Conservation (phyloP, 2,329 filamentous ascomycete species). For the Raffaelea arxii region DNA sequence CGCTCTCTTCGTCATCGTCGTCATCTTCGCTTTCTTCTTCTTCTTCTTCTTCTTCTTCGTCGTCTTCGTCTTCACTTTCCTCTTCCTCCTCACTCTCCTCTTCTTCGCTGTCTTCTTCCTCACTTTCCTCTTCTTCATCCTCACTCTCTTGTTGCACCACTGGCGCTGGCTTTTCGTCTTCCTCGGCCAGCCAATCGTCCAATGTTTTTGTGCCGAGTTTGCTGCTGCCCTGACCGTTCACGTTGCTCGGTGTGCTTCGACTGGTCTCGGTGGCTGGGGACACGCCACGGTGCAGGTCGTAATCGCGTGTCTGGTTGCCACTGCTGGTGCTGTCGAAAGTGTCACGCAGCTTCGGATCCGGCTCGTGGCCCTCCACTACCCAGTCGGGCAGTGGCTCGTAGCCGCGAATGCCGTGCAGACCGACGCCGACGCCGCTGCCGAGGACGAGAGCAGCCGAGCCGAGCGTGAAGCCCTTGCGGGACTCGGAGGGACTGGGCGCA, state of each 20-base stretch:
- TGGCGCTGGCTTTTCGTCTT: constrained; percentile 42
- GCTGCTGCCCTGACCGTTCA: constrained; percentile 45
- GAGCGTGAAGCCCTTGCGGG: constrained; percentile 64
- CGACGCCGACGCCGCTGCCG: constrained; percentile 37
- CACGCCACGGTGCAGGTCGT: too few relatives aligned
- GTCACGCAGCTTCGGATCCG: constrained; percentile 63
- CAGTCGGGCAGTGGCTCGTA: constrained; percentile 76
- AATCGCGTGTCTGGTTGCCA: constrained; percentile 27
- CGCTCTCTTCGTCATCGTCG: constrained; percentile 35
- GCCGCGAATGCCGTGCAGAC: constrained; percentile 63
- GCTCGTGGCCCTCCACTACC: constrained; percentile 73
- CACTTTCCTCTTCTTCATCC: constrained; percentile 40
- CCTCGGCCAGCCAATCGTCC: constrained; percentile 85
- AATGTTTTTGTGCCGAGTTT: constrained; percentile 62
- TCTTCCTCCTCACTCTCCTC: constrained; percentile 40
- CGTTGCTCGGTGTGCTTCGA: too few relatives aligned
- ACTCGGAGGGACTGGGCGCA: constrained; percentile 79
- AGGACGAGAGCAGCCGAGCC: constrained; percentile 82
- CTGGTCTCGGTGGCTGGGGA: too few relatives aligned
- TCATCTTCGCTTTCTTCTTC: constrained; percentile 38
- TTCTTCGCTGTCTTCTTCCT: constrained; percentile 35
- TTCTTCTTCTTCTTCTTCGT: constrained; percentile 43
- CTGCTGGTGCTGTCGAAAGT: constrained; percentile 21
- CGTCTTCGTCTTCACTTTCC: constrained; percentile 59
- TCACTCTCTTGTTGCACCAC: constrained; percentile 35